Conservation (phyloP, 352 stramenopile species). For the Phytophthora ramorum region DNA sequence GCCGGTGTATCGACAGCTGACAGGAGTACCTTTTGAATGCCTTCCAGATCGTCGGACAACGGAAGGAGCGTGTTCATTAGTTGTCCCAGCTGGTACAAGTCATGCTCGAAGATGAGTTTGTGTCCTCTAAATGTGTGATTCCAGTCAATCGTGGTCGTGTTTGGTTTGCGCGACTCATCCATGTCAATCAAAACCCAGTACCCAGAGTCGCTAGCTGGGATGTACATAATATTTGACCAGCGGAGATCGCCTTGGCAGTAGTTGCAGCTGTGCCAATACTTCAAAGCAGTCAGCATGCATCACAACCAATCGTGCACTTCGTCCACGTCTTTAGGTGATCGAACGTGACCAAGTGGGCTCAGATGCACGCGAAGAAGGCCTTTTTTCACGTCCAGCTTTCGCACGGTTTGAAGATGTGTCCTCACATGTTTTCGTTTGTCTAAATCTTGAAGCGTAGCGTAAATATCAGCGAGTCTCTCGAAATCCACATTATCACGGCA, state of each 20-base stretch:
- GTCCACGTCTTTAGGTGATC: no score
- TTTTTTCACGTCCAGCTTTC: conserved; percentile 1
- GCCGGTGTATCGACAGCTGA: no score
- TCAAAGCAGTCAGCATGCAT: no score
- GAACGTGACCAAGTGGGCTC: not conserved
- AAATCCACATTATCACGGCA: not conserved
- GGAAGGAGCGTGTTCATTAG: no score
- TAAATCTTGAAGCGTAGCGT: not conserved
- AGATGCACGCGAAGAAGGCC: conserved; percentile 2
- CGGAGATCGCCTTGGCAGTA: no score
- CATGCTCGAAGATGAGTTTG: no score
- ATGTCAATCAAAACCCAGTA: not conserved
- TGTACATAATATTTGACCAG: conserved; percentile 1
- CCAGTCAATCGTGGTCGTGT: conserved; percentile 6
- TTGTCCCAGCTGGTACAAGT: not conserved
- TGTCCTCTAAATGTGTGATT: no score
- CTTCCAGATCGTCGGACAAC: no score
- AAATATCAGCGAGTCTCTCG: not conserved
- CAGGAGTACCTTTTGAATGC: no score
- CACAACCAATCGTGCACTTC: no score
- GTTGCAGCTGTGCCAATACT: no score
- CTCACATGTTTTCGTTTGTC: not conserved
- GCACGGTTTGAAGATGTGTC: conserved; percentile 10
- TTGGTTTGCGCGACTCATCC: conserved; percentile 8
- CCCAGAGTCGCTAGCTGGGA: not conserved